Percentiles rank a stretch among this genome's conserved stretches.
These are phyloP conservation scores for Jamesozyma gamospora DNA, from an alignment of 805 yeast genomes.

Conservation along the genomic window DNA sequence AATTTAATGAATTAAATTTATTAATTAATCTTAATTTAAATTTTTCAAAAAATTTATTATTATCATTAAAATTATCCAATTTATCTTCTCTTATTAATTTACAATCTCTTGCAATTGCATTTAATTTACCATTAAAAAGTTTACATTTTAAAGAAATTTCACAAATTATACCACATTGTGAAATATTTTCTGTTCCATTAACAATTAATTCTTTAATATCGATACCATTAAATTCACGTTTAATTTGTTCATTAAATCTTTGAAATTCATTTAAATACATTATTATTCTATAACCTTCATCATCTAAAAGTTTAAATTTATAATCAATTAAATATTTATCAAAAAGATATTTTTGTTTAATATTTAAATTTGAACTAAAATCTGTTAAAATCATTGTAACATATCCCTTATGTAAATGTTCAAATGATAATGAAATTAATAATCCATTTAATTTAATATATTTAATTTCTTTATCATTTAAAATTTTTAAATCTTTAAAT, in stretches of 20 bases:
- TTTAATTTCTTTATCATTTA: conserved; percentile 2
- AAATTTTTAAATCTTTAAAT: conserved; percentile 10
- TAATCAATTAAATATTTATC: conserved; percentile 18
- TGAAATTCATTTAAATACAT: conserved; percentile 15
- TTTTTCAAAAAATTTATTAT: background rate
- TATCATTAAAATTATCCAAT: background rate
- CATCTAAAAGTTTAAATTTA: conserved; percentile 22
- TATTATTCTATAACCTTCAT: conserved; percentile 14
- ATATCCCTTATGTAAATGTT: conserved; percentile 4
- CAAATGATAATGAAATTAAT: conserved; percentile 15
- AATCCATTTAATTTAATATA: conserved; percentile 14
- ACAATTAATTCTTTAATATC: background rate
- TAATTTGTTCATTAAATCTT: conserved; percentile 6
- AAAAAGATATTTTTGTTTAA: conserved; percentile 14
- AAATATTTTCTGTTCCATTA: conserved; percentile 12
- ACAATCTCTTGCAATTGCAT: conserved; percentile 15
- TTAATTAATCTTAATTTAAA: no score
- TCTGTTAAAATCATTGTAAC: conserved; percentile 21
- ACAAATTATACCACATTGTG: conserved; percentile 21
- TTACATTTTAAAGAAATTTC: conserved; percentile 14
- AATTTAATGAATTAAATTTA: no score
- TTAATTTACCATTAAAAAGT: conserved; percentile 13
- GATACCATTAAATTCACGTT: conserved; percentile 4
- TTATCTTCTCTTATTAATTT: background rate
- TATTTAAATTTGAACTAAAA: conserved; percentile 15